Conservation (phyloP, 306 rosid genomes). For the Lathyrus sativus region DNA sequence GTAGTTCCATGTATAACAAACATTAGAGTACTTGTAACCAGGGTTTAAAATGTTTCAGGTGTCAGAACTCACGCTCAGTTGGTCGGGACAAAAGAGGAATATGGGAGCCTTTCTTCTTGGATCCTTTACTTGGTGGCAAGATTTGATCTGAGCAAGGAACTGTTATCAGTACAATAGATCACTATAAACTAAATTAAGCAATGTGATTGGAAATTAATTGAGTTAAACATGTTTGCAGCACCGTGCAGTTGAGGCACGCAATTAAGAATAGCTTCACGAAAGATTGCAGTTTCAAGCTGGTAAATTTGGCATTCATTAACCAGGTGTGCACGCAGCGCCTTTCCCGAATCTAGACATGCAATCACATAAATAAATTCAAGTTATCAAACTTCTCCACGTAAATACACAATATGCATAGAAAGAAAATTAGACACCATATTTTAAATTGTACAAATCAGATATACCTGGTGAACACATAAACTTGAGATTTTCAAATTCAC, state of each 20-base stretch:
- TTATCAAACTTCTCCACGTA: background rate
- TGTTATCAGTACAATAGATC: constrained; percentile 32
- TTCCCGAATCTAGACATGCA: constrained; percentile 57
- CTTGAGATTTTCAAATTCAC: constrained; percentile 76
- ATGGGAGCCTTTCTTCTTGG: constrained; percentile 69
- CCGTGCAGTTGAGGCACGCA: constrained; percentile 58
- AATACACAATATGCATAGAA: constrained; percentile 15
- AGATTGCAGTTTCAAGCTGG: constrained; percentile 84
- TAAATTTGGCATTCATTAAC: constrained; percentile 59
- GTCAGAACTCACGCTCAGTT: constrained; percentile 77
- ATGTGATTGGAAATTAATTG: constrained; percentile 21
- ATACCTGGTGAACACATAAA: constrained; percentile 86
- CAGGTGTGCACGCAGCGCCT: constrained; percentile 63
- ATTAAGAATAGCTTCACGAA: constrained; percentile 70
- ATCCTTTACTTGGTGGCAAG: constrained; percentile 38
- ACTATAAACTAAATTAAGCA: constrained; percentile 9
- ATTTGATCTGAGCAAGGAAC: constrained; percentile 55
- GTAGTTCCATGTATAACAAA: constrained; percentile 21
- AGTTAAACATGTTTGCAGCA: constrained; percentile 38
- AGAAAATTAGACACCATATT: constrained; percentile 13
- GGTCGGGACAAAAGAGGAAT: constrained; percentile 75
- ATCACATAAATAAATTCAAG: constrained; percentile 32
- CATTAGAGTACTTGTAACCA: background rate
- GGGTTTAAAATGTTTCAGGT: background rate
- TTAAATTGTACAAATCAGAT: constrained; percentile 27